These are phyloP conservation scores for Fagus crenata DNA, from an alignment of 306 rosid genomes.

Conservation along the genomic window DNA sequence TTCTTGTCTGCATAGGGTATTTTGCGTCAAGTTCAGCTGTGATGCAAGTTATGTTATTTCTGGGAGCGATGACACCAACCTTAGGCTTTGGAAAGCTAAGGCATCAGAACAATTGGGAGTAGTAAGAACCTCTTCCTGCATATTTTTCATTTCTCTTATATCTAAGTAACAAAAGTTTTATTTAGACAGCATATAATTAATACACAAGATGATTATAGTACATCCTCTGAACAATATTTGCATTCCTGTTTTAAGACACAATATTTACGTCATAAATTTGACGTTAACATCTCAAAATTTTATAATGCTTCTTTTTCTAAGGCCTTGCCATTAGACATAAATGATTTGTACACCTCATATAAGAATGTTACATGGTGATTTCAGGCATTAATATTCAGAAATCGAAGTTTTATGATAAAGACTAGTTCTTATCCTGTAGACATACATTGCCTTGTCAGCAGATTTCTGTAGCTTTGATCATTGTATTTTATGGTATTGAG, in stretches of 20 bases:
- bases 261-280: no score
- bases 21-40: constrained; percentile 85
- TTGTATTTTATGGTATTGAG: neutral
- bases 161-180: no score
- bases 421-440: neutral
- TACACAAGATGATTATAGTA: no score
- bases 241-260: no score
- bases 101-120: constrained; percentile 97
- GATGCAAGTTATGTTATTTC: constrained; percentile 94
- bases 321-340: neutral
- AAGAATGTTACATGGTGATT: neutral
- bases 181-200: no score
- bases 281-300: neutral
- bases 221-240: no score
- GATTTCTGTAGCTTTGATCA: neutral
- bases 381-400: neutral
- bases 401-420: neutral
- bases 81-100: constrained; percentile 96
- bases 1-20: constrained; percentile 54
- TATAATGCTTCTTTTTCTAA: neutral
- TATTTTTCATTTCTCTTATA: neutral
- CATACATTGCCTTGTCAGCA: neutral
- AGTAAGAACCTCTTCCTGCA: constrained; percentile 52
- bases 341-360: neutral
- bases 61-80: constrained; percentile 94